These are phyloP conservation scores for Metschnikowia baotianmanensis DNA, from an alignment of 805 yeast species.

Conservation along the genomic window DNA sequence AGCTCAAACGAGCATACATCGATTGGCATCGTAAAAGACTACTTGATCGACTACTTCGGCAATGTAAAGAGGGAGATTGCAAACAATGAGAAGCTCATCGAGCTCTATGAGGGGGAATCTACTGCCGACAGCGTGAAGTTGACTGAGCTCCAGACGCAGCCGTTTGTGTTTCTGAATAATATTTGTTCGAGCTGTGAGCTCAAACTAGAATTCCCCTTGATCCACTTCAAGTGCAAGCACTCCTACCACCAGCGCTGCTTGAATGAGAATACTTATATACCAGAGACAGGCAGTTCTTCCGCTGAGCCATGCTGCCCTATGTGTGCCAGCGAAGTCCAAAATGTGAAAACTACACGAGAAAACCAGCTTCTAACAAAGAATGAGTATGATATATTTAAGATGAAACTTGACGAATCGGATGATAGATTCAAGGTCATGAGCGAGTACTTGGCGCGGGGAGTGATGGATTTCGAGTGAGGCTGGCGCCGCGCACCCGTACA, in stretches of 20 bases:
- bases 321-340: slow-evolving; percentile 42
- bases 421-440: slow-evolving; percentile 73
- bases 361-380: slow-evolving; percentile 67
- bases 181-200: slow-evolving; percentile 65
- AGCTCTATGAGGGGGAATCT: slow-evolving; percentile 67
- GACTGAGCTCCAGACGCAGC: slow-evolving; percentile 45
- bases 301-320: slow-evolving; percentile 55
- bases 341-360: slow-evolving; percentile 1
- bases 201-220: slow-evolving; percentile 70
- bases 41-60: slow-evolving; percentile 59
- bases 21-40: slow-evolving; percentile 69
- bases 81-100: slow-evolving; percentile 64
- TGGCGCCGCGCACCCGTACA: slow-evolving; percentile 10
- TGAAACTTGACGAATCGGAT: slow-evolving; percentile 48
- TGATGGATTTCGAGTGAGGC: slow-evolving; percentile 49
- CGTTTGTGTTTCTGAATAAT: slow-evolving; percentile 56
- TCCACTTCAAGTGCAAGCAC: slow-evolving; percentile 84
- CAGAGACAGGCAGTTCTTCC: slow-evolving; percentile 10
- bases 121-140: slow-evolving; percentile 52
- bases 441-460: slow-evolving; percentile 87
- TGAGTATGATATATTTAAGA: slow-evolving; percentile 60
- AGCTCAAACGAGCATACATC: slow-evolving; percentile 62
- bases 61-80: slow-evolving; percentile 60
- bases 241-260: slow-evolving; percentile 83
- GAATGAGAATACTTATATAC: slow-evolving; percentile 42